Evolutionary conservation across 2,329 filamentous ascomycete species (phyloP), one percentile per base, ranked within the genome.

Genomic region (Magnaporthiopsis poae): DNA sequence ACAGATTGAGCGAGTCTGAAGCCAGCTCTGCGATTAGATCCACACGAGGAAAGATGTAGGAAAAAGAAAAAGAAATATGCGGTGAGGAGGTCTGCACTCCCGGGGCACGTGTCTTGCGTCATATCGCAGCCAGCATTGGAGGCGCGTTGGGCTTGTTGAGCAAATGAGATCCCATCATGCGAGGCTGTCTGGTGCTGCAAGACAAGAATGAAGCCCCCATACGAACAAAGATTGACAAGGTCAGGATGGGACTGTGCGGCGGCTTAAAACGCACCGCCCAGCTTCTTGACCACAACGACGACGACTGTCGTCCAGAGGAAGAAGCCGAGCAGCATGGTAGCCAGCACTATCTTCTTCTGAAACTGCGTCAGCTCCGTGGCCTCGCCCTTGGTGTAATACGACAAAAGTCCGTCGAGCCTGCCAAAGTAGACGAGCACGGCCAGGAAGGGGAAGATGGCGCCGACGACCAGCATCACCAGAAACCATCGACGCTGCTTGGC

Each of bases 321-420:
- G 61, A 71, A 64, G 56, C 71, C 68, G 35, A 69, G 60, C 8
- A 79, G 67, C 11, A 73, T 72, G 67, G 80, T 74, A 2, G 71
- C 69, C 12, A 78, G 65, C 12, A 84, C 73, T 11, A 71, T 66
- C n/a, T 69, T 70, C 27, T 73, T 71, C 70, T 82, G 78, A 33
- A 73, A 72, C 62, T 72, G 74, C 15, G 74, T 79, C 31, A 84
- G 73, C 11, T 71, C 71, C 29, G 75, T 72, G 33, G 79, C 76
- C 70, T 82, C 78, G 7, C 83, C 82, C 1, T 76, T 72, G 0
- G 82, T 83, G 65, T 77, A 79, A 82, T 82, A 85, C 8, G 77
- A 77, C 35, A 85, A 76, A 0, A 77, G 77, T 0, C 75, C 73
- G 69, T 82, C 77, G 62, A 84, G 80, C 15, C 73, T 76, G 13